Base-by-base conservation (phyloP, 305 asterid species). In the Fraxinus sp. region DNA sequence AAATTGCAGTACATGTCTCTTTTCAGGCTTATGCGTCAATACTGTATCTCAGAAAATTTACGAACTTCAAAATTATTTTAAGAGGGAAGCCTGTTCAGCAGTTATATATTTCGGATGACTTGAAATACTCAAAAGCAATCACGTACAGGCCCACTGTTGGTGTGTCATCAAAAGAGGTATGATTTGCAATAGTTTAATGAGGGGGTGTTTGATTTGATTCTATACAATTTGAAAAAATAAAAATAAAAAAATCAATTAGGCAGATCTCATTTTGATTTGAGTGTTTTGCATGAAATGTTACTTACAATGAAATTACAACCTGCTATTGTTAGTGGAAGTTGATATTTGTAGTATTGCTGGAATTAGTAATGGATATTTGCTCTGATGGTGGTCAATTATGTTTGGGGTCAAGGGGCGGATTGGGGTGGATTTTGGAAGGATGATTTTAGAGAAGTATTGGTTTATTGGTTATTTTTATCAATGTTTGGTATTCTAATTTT, bases 21-120 rank as follows among this genome's bases (percentile, higher is more conserved):
- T 81, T 79, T 77, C 93, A 95, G 99, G 97, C 97, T 85, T 95
- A 95, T 87, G 89, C 97, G 49, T 95, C 99, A 77, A 88, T 95
- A 76, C 86, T 94, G 80, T 95, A 95, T 91, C 94, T 93, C 87
- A 91, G 83, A 87, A 92, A 86, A 77, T 90, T 94, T 80, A 82
- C 85, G 0, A 92, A 90, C 88, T 95, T 95, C 92, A 85, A 81
- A 83, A 94, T 95, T 77, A 84, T 94, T 80, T 82, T 95, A 86
- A 87, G 97, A 86, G 99, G 97, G 85, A 94, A 90, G 88, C 93
- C 93, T 66, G 92, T 94, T 76, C 93, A 93, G 89, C 98, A 95
- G 84, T 90, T 83, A 84, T 89, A 75, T 84, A 93, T 95, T 82
- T 90, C 36, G 18, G 93, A 87, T 81, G 96, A 95, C 86, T 88